Percentiles rank a stretch among this genome's conserved stretches.
phyloP scores from a whole-genome alignment of 2,329 filamentous ascomycete genomes.

The Trichoderma endophyticum region DNA sequence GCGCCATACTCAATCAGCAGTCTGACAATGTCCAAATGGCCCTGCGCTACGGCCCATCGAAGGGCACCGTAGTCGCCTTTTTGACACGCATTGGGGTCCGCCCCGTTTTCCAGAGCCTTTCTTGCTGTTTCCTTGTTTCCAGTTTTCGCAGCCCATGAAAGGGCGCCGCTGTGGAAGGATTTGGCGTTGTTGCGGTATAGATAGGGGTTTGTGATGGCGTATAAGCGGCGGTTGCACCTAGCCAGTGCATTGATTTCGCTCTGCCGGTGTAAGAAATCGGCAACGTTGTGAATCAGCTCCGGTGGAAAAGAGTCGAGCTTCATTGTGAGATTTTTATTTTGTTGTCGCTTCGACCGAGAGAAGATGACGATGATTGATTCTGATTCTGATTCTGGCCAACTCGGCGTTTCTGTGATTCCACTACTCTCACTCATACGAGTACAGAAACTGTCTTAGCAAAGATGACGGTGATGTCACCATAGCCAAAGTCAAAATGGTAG shows the following conservation, averaged over 20 bases:
- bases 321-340: not conserved
- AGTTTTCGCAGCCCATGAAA: not conserved
- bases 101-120: not conserved
- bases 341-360: not conserved
- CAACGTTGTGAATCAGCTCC: not conserved
- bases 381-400: not conserved
- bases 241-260: constrained; percentile 6
- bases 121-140: not conserved
- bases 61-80: not conserved
- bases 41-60: not conserved
- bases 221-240: not conserved
- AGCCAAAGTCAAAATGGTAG: not conserved
- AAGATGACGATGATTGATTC: not conserved
- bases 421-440: not conserved
- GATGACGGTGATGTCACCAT: not conserved
- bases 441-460: not conserved
- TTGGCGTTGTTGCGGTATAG: constrained; percentile 4
- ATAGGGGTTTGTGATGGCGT: not conserved
- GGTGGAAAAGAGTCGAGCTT: not conserved
- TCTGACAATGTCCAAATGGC: not conserved
- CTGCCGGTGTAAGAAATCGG: not conserved
- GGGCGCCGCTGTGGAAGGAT: not conserved
- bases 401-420: not conserved
- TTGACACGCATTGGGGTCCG: not conserved
- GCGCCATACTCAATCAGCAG: constrained; percentile 10